A percentile compares a stretch with the other conserved stretches of the same genome.
Conservation (phyloP, 2,329 filamentous ascomycete genomes). For the Rhinocladiella mackenziei region DNA sequence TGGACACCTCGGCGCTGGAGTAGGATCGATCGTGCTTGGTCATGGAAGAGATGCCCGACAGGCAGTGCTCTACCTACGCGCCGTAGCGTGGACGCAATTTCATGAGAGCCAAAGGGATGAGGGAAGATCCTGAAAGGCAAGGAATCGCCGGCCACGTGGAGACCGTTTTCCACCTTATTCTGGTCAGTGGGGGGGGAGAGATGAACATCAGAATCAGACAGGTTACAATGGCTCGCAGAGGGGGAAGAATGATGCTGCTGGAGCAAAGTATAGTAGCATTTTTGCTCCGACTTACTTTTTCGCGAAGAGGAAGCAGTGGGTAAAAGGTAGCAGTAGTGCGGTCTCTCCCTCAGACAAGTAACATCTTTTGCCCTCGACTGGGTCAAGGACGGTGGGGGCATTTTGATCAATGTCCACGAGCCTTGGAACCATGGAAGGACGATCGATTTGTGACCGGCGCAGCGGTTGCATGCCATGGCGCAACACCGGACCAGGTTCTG, state of each 20-base stretch:
- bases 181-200: conserved; percentile 12
- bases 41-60: conserved; percentile 26
- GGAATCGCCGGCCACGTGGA: conserved; percentile 23
- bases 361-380: no score
- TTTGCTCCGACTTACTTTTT: no score
- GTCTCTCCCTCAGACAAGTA: background rate
- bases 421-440: conserved; percentile 10
- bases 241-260: no score
- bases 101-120: conserved; percentile 11
- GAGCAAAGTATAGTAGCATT: no score
- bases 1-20: conserved; percentile 21
- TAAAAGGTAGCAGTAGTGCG: background rate
- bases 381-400: conserved; percentile 15
- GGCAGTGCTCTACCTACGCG: conserved; percentile 18
- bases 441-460: conserved; percentile 22
- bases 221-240: no score
- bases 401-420: conserved; percentile 11
- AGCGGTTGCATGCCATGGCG: conserved; percentile 21
- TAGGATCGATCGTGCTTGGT: conserved; percentile 25
- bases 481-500: conserved; percentile 11
- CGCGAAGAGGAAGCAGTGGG: no score
- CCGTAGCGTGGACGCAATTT: conserved; percentile 26
- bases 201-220: conserved; percentile 7
- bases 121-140: conserved; percentile 12
- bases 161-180: conserved; percentile 8